Conservation (phyloP, 805 yeast species). For the Pichia kluyveri region DNA sequence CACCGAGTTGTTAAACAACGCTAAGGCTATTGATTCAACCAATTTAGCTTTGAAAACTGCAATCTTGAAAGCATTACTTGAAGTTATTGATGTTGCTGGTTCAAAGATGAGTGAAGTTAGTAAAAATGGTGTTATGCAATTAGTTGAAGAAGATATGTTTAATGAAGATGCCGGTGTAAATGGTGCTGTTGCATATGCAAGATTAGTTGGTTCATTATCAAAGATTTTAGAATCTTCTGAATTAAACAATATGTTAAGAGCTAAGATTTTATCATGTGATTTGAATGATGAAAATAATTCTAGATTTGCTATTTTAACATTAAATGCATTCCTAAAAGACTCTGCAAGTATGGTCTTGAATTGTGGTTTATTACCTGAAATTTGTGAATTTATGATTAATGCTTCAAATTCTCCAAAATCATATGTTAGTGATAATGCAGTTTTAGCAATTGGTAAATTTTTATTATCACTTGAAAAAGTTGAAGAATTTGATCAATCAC, state of each 20-base stretch:
- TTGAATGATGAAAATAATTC: conserved; percentile 32
- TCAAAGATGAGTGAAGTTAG: conserved; percentile 65
- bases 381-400: conserved; percentile 38
- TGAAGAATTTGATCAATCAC: conserved; percentile 14
- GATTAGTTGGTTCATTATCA: conserved; percentile 68
- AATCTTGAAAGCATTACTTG: conserved; percentile 75
- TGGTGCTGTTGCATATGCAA: conserved; percentile 70
- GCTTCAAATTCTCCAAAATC: conserved; percentile 35
- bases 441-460: conserved; percentile 74
- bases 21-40: conserved; percentile 39
- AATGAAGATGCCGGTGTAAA: conserved; percentile 33
- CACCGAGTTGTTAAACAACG: conserved; percentile 71
- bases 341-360: conserved; percentile 58
- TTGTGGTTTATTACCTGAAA: conserved; percentile 39
- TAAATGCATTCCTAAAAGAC: conserved; percentile 74
- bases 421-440: conserved; percentile 65
- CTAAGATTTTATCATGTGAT: conserved; percentile 45
- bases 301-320: conserved; percentile 58
- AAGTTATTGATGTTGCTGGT: conserved; percentile 77
- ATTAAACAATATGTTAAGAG: conserved; percentile 47
- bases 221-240: conserved; percentile 57
- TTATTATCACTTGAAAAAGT: conserved; percentile 42
- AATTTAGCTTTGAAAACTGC: conserved; percentile 72
- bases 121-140: conserved; percentile 53
- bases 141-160: conserved; percentile 64